These are phyloP conservation scores for Posidonia australis DNA, from an alignment of 106 monocot species.

Conservation along the genomic window DNA sequence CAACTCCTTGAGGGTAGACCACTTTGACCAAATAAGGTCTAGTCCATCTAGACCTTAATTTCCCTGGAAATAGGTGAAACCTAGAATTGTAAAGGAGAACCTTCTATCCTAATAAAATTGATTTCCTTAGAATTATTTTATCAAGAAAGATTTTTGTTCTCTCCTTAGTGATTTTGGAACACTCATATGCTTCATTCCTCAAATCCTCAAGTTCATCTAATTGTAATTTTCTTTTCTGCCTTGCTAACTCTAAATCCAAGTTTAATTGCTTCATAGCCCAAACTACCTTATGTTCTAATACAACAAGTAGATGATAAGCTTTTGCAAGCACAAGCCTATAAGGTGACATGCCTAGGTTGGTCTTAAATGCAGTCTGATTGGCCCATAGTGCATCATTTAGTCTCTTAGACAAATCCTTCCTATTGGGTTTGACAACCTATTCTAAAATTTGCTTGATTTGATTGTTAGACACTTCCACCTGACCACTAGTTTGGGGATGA, in stretches of 20 bases:
- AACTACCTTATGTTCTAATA: not conserved
- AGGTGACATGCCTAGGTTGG: not conserved
- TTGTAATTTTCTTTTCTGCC: not conserved
- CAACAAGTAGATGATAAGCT: not conserved
- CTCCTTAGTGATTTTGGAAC: too few relatives aligned
- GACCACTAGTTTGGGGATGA: not conserved
- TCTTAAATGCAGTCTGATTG: not conserved
- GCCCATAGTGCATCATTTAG: slow-evolving; percentile 10
- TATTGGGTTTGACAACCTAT: not conserved
- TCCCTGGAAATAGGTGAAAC: too few relatives aligned
- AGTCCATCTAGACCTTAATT: too few relatives aligned
- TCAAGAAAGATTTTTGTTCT: too few relatives aligned
- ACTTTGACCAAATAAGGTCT: too few relatives aligned
- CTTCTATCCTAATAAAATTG: too few relatives aligned
- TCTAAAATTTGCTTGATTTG: slow-evolving; percentile 7
- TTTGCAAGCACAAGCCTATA: not conserved
- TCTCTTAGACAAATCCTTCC: not conserved
- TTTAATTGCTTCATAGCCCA: not conserved
- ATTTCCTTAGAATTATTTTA: not conserved
- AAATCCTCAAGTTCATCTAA: not conserved
- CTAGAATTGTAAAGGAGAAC: too few relatives aligned
- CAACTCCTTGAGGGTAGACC: too few relatives aligned
- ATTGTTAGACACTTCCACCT: not conserved
- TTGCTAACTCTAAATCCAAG: not conserved
- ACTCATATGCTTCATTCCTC: too few relatives aligned